Conservation (phyloP, 2,329 filamentous ascomycete genomes). For the Fusarium mangiferae region DNA sequence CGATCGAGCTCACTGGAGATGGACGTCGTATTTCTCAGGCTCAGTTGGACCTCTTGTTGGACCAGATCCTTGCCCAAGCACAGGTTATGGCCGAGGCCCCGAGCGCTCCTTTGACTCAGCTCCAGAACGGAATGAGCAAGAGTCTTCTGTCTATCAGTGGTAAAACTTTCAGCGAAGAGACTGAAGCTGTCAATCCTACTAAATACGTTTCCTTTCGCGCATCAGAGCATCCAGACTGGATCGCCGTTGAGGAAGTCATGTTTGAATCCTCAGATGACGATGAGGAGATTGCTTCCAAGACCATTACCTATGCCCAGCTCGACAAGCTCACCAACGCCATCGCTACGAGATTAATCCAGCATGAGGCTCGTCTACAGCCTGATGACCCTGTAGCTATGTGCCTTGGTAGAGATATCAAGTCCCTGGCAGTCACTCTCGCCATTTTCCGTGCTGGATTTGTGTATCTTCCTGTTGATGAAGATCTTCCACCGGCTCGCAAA, state of each 20-base stretch:
- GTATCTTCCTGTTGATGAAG: conserved; percentile 10
- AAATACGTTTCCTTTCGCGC: not conserved
- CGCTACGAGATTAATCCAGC: not conserved
- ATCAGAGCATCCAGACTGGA: conserved; percentile 7
- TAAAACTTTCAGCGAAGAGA: fast-evolving
- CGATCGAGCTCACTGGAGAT: conserved; percentile 21
- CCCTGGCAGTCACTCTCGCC: conserved; percentile 7
- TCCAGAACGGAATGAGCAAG: not conserved
- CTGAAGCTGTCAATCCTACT: not conserved
- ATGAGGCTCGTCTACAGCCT: not conserved
- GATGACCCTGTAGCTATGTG: conserved; percentile 14
- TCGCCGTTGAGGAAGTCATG: conserved; percentile 10
- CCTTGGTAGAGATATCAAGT: conserved; percentile 12
- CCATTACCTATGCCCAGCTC: conserved; percentile 1
- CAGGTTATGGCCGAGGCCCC: not conserved
- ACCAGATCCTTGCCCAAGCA: conserved; percentile 12
- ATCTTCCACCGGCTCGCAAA: conserved; percentile 4
- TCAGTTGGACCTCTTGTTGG: conserved; percentile 8
- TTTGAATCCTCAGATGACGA: not conserved
- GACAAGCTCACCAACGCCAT: conserved; percentile 5
- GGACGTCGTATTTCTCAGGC: conserved; percentile 15
- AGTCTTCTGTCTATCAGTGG: not conserved
- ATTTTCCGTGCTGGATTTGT: conserved; percentile 14
- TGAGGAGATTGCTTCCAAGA: not conserved
- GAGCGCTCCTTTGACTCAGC: not conserved